Evolutionary conservation across 1,139 yeast genomes (phyloP).

Genomic region (Taiozyma sp.): DNA sequence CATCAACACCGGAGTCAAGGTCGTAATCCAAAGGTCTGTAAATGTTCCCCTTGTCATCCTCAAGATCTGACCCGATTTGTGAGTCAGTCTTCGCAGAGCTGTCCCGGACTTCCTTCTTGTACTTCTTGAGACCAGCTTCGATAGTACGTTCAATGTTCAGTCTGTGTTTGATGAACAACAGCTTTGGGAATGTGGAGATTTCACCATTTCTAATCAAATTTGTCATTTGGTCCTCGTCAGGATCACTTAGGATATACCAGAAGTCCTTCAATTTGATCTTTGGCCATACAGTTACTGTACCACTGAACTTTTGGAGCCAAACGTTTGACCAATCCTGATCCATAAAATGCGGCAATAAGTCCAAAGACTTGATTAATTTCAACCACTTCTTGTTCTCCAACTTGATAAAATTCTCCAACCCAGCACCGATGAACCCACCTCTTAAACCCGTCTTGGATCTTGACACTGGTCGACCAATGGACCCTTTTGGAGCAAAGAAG

Average conservation of each 20-base stretch:
- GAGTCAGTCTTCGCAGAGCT: neutral
- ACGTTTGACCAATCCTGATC: constrained; percentile 81
- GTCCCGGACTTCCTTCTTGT: constrained; percentile 7
- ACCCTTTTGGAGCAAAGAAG: constrained; percentile 75
- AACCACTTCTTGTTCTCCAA: constrained; percentile 75
- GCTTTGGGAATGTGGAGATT: constrained; percentile 58
- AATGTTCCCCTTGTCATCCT: constrained; percentile 2
- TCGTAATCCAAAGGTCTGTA: constrained; percentile 1
- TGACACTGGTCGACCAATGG: constrained; percentile 75
- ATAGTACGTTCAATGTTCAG: constrained; percentile 60
- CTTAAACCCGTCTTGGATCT: constrained; percentile 57
- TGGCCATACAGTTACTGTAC: constrained; percentile 76
- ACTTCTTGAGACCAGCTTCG: constrained; percentile 37
- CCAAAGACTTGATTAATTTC: constrained; percentile 57
- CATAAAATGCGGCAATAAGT: constrained; percentile 59
- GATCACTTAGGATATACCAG: constrained; percentile 62
- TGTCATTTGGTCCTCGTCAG: constrained; percentile 50
- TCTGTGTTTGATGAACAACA: constrained; percentile 60
- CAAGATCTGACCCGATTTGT: constrained; percentile 17
- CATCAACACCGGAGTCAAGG: constrained; percentile 7
- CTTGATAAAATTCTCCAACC: constrained; percentile 63
- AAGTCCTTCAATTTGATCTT: constrained; percentile 54
- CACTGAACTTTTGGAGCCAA: constrained; percentile 70
- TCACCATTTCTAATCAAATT: constrained; percentile 61
- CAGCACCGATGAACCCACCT: constrained; percentile 75